Percentiles rank a stretch among this genome's conserved stretches.
These are phyloP conservation scores for Aspergillus luchuensis DNA, from an alignment of 2,329 filamentous ascomycete genomes.

Conservation along the genomic window DNA sequence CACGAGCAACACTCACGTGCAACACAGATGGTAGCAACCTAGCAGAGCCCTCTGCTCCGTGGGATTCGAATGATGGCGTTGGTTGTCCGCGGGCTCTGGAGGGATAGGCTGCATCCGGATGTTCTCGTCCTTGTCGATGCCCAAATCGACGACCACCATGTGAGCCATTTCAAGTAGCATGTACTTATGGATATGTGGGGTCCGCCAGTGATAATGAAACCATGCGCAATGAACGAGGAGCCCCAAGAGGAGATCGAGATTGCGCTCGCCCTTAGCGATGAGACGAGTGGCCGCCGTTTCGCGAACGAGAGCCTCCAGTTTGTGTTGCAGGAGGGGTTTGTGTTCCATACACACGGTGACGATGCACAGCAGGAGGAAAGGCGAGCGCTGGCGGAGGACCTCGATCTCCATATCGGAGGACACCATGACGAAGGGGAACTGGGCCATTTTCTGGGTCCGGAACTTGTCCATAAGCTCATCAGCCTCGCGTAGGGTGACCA, in stretches of 20 bases:
- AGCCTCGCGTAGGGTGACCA: background rate
- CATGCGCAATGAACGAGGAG: slow-evolving; percentile 17
- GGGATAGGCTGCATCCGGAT: slow-evolving; percentile 7
- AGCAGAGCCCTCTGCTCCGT: slow-evolving; percentile 12
- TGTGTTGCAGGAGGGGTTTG: slow-evolving; percentile 1
- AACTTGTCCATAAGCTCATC: slow-evolving; percentile 11
- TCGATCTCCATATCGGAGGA: background rate
- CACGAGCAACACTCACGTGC: background rate
- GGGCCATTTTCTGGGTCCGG: slow-evolving; percentile 12
- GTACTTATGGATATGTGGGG: slow-evolving; percentile 14
- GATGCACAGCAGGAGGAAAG: slow-evolving; percentile 13
- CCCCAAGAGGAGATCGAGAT: slow-evolving; percentile 14
- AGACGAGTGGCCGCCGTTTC: slow-evolving; percentile 5
- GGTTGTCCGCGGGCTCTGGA: background rate
- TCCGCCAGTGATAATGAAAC: slow-evolving; percentile 17
- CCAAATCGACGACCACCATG: slow-evolving; percentile 11
- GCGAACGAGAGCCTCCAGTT: slow-evolving; percentile 4
- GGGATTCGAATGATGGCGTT: background rate
- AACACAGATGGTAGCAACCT: slow-evolving; percentile 15
- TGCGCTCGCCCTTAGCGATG: slow-evolving; percentile 11
- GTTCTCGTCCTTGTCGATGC: background rate
- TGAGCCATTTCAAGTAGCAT: slow-evolving; percentile 10
- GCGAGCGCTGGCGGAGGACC: slow-evolving; percentile 3
- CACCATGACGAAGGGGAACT: slow-evolving; percentile 17
- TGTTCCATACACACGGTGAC: slow-evolving; percentile 8